Conservation (phyloP, 345 rosid genomes). For the Pseudoturritis turrita region DNA sequence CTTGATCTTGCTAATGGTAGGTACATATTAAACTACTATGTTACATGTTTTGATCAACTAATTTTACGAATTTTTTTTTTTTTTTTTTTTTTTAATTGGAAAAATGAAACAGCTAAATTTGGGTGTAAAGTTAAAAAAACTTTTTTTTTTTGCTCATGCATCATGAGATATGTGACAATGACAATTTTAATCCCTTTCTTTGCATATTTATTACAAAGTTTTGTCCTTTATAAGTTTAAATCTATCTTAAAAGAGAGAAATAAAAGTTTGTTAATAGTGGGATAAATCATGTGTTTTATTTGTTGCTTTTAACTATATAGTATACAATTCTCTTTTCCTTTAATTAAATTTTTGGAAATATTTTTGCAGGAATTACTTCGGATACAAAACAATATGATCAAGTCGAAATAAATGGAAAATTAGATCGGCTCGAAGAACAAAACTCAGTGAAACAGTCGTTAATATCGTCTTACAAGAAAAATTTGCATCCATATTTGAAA, state of each 20-base stretch:
- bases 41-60: too few relatives aligned
- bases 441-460: slow-evolving; percentile 57
- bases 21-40: too few relatives aligned
- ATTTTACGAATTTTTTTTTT: too few relatives aligned
- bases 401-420: slow-evolving; percentile 40
- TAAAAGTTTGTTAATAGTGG: neutral
- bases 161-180: slow-evolving; percentile 32
- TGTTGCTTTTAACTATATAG: neutral
- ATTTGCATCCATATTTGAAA: slow-evolving; percentile 50
- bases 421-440: slow-evolving; percentile 57
- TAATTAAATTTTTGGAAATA: neutral
- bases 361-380: slow-evolving; percentile 55
- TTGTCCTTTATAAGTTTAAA: neutral
- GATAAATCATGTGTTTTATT: neutral
- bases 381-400: slow-evolving; percentile 56
- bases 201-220: slow-evolving; percentile 16
- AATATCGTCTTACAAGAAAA: slow-evolving; percentile 54
- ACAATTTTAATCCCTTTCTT: slow-evolving; percentile 17
- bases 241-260: neutral
- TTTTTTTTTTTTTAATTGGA: too few relatives aligned
- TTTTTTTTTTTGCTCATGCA: slow-evolving; percentile 16
- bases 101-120: slow-evolving; percentile 8
- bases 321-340: neutral
- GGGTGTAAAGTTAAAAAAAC: slow-evolving; percentile 7
- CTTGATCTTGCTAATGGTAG: slow-evolving; percentile 94